These are phyloP conservation scores for Sporothrix phasma DNA, from an alignment of 2,329 filamentous ascomycete species.

Conservation along the genomic window DNA sequence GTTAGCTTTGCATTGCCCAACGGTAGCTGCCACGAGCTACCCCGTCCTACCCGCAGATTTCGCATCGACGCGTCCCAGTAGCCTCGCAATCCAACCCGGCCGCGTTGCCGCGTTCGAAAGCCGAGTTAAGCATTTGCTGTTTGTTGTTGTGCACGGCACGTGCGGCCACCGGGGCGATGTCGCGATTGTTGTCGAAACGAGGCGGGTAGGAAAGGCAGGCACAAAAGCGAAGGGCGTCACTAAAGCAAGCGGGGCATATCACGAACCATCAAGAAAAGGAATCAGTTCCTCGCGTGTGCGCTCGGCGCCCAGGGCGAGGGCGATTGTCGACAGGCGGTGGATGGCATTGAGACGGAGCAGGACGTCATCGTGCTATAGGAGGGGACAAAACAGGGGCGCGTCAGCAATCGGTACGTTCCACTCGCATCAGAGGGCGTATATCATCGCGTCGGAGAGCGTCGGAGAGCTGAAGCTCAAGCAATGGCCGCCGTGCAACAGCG, in stretches of 20 bases:
- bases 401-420: slow-evolving; percentile 6
- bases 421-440: no score
- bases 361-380: slow-evolving; percentile 84
- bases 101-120: neutral
- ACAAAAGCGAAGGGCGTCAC: neutral
- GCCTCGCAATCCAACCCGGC: neutral
- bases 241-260: slow-evolving; percentile 12
- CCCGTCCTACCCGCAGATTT: neutral
- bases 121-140: neutral
- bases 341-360: slow-evolving; percentile 96
- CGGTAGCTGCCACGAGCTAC: neutral
- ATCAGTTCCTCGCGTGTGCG: slow-evolving; percentile 97
- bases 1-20: slow-evolving; percentile 2
- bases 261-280: slow-evolving; percentile 94
- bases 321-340: slow-evolving; percentile 94
- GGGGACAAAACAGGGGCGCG: slow-evolving; percentile 1
- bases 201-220: neutral
- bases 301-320: slow-evolving; percentile 88
- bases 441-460: neutral
- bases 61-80: neutral
- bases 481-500: neutral
- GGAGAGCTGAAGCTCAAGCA: neutral
- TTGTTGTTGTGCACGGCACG: neutral
- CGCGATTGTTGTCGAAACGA: neutral
- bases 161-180: neutral